Evolutionary conservation across 345 rosid species (phyloP).

Genomic region (Brassica nigra): DNA sequence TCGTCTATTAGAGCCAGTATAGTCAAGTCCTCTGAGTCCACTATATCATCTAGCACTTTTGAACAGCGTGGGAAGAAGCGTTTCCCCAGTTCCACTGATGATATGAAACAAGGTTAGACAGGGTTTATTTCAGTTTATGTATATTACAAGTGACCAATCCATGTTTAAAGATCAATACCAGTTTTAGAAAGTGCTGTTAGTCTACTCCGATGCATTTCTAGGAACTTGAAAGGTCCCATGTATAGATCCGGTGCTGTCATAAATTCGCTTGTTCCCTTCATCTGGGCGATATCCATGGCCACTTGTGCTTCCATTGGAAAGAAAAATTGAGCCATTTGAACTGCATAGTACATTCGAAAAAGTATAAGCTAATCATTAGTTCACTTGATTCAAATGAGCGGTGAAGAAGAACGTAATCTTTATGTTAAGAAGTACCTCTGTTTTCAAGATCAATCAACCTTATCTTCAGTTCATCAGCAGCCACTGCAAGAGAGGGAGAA

Average conservation of each 20-base stretch:
- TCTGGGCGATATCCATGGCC: constrained; percentile 65
- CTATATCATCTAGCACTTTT: neutral
- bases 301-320: constrained; percentile 85
- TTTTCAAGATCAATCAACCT: constrained; percentile 68
- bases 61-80: constrained; percentile 23
- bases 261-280: constrained; percentile 66
- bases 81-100: constrained; percentile 51
- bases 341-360: constrained; percentile 40
- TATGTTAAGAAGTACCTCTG: constrained; percentile 55
- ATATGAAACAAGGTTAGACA: constrained; percentile 2
- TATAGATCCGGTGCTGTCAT: constrained; percentile 50
- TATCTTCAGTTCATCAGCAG: constrained; percentile 62
- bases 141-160: neutral
- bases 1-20: constrained; percentile 1
- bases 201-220: constrained; percentile 67
- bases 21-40: neutral
- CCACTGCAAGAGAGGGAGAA: constrained; percentile 61
- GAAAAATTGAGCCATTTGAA: constrained; percentile 67
- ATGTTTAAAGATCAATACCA: constrained; percentile 45
- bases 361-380: constrained; percentile 11
- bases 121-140: neutral
- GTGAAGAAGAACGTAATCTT: too few species aligned
- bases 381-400: neutral
- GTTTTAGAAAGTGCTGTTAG: constrained; percentile 71
- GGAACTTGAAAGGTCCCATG: constrained; percentile 61